Base-by-base conservation (phyloP, 2,329 filamentous ascomycete species). In the Stagonosporopsis chrysanthemi region DNA sequence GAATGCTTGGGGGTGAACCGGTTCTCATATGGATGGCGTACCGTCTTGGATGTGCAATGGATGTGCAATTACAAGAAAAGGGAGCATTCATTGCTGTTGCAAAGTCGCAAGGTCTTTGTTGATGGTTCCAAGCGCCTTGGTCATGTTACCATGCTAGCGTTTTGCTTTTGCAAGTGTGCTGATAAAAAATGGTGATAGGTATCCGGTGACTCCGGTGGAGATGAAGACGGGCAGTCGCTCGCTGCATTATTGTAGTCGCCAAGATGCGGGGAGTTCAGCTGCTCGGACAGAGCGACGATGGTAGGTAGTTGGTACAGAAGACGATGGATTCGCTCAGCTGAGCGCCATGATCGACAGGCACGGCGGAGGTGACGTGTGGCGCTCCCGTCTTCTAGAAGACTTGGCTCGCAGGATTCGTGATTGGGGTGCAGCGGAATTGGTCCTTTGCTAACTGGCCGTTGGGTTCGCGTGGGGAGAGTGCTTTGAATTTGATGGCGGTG, bases 361-460 rank as follows among this genome's bases (percentile, higher is more conserved):
- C 63, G 59, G 23, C 47, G 58, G 31, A 66, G 46, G 52, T 62
- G 36, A 65, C 36, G 43, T 63, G 60, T 42, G 23, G 52, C 48
- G 52, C 49, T 52, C 45, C 55, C 60, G 44, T 59, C 42, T 47
- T 64, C 57, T 45, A 59, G 64, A 50, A 67, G 61, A 41, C 53
- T 46, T 35, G 28, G 45, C 51, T 28, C 15, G 28, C 29, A 40
- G 52, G 58, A 22, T 58, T n/a, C 52, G 17, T 59, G 56, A 53
- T 65, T 66, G 48, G 64, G 58, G 53, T 61, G 57, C 11, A 66
- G 45, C 62, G 65, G 48, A 66, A 62, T 39, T 64, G 64, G 31
- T 51, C 48, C 39, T 36, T 35, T 43, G 31, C n/a, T 7, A 44
- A 23, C 48, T 22, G n/a, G 23, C 36, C 7, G 22, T 52, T 51